Conservation (phyloP, 352 stramenopile genomes). For the Elongisporangium undulatum region DNA sequence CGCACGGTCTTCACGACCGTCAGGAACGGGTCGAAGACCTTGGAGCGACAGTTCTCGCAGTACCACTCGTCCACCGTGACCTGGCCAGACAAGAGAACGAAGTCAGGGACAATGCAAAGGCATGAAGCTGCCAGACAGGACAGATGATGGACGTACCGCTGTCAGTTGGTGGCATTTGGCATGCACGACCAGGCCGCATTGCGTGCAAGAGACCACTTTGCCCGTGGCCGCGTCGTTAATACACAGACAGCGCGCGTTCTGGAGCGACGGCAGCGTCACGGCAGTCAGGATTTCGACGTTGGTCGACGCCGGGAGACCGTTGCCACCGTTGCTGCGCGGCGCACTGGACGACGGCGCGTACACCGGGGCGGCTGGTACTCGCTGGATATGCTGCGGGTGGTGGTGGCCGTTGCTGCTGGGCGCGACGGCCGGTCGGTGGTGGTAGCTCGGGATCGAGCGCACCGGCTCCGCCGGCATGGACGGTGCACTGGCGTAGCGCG, state of each 20-base stretch:
- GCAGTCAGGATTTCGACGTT: not conserved
- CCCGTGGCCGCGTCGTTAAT: constrained; percentile 11
- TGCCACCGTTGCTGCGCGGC: constrained; percentile 9
- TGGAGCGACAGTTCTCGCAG: constrained; percentile 64
- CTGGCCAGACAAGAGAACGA: constrained; percentile 3
- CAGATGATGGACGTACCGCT: constrained; percentile 20
- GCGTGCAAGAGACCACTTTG: constrained; percentile 42
- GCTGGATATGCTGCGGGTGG: not conserved
- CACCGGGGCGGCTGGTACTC: not conserved
- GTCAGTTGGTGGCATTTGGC: constrained; percentile 75
- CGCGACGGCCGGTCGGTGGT: not conserved
- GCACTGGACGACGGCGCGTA: not conserved
- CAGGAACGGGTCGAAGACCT: constrained; percentile 72
- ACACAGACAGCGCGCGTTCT: constrained; percentile 65
- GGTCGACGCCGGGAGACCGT: not conserved
- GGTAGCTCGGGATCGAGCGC: not conserved
- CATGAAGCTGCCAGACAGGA: not conserved
- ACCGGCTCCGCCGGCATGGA: not conserved
- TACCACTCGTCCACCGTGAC: constrained; percentile 54
- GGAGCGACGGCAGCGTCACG: constrained; percentile 10
- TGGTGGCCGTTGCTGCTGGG: constrained; percentile 6
- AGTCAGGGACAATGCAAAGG: not conserved
- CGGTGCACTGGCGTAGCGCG: not conserved
- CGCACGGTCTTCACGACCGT: constrained; percentile 53
- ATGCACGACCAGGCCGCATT: constrained; percentile 59